phyloP scores from a whole-genome alignment of 805 yeast species.

The Ogataea haglerorum region DNA sequence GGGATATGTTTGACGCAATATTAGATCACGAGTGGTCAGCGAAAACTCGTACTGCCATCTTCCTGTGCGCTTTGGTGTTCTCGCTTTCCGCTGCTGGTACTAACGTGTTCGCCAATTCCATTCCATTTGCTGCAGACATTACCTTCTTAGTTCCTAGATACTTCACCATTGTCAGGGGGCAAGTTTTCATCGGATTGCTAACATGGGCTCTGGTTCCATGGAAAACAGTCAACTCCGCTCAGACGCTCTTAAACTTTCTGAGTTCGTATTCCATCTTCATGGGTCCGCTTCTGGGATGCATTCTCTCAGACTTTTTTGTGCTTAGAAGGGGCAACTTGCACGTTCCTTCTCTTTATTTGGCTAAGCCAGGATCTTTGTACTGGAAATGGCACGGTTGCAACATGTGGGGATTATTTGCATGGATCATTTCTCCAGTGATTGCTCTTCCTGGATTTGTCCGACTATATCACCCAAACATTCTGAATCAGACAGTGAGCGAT shows the following conservation, averaged over 20 bases:
- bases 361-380: slow-evolving; percentile 15
- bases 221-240: slow-evolving; percentile 21
- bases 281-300: slow-evolving; percentile 21
- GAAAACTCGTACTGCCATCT: slow-evolving; percentile 27
- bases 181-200: slow-evolving; percentile 17
- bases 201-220: slow-evolving; percentile 27
- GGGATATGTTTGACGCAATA: slow-evolving; percentile 29
- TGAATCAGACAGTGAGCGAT: slow-evolving; percentile 17
- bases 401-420: slow-evolving; percentile 18
- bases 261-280: slow-evolving; percentile 23
- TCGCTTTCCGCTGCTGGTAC: slow-evolving; percentile 30
- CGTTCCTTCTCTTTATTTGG: slow-evolving; percentile 21
- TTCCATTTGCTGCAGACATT: slow-evolving; percentile 29
- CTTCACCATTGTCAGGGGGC: slow-evolving; percentile 27
- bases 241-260: slow-evolving; percentile 19
- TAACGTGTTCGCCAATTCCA: slow-evolving; percentile 30
- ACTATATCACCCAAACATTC: slow-evolving; percentile 19
- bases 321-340: slow-evolving; percentile 21
- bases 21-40: slow-evolving; percentile 28
- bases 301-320: slow-evolving; percentile 20
- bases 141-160: slow-evolving; percentile 28
- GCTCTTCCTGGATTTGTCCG: slow-evolving; percentile 30
- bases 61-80: slow-evolving; percentile 18
- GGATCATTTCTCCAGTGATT: slow-evolving; percentile 22
- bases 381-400: slow-evolving; percentile 18